These are phyloP conservation scores for Elsinoe arachidis DNA, from an alignment of 2,329 filamentous ascomycete species.

Conservation along the genomic window DNA sequence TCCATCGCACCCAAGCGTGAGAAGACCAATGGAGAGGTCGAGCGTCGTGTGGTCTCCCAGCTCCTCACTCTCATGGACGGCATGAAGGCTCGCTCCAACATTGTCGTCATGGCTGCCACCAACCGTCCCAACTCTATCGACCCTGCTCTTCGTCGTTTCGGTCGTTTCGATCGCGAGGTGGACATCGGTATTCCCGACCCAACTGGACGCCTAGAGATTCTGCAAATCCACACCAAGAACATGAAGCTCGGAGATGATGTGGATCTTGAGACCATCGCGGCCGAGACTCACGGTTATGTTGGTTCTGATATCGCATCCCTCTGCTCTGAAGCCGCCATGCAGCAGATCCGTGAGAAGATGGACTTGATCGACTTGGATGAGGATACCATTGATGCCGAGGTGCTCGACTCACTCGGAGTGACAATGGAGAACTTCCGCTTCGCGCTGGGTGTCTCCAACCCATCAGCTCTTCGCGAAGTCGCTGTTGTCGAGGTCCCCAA, in stretches of 20 bases:
- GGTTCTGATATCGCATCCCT: conserved; percentile 97
- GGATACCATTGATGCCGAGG: conserved; percentile 97
- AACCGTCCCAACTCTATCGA: conserved; percentile 99
- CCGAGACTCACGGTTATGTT: conserved; percentile 97
- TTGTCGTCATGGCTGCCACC: conserved; percentile 98
- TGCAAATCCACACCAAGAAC: conserved; percentile 99
- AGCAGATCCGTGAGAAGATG: conserved; percentile 99
- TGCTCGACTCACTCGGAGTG: conserved; percentile 93
- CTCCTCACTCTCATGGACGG: conserved; percentile 97
- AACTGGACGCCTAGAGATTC: conserved; percentile 95
- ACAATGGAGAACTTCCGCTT: conserved; percentile 99
- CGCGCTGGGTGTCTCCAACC: conserved; percentile 94
- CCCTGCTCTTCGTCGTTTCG: conserved; percentile 92
- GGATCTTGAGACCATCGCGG: conserved; percentile 89
- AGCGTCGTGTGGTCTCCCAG: conserved; percentile 96
- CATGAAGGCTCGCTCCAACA: conserved; percentile 98
- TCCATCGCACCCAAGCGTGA: conserved; percentile 99
- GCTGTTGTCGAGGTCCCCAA: conserved; percentile 99
- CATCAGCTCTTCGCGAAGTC: conserved; percentile 95
- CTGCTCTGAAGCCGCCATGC: conserved; percentile 98
- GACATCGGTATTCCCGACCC: conserved; percentile 98
- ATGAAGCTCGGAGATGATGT: conserved; percentile 98
- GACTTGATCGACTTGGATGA: conserved; percentile 97
- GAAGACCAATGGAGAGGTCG: conserved; percentile 98
- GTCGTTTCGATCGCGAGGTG: conserved; percentile 97